These are phyloP conservation scores for Strobilomyces confusus DNA, from an alignment of 768 basidiomycete genomes.

Conservation along the genomic window DNA sequence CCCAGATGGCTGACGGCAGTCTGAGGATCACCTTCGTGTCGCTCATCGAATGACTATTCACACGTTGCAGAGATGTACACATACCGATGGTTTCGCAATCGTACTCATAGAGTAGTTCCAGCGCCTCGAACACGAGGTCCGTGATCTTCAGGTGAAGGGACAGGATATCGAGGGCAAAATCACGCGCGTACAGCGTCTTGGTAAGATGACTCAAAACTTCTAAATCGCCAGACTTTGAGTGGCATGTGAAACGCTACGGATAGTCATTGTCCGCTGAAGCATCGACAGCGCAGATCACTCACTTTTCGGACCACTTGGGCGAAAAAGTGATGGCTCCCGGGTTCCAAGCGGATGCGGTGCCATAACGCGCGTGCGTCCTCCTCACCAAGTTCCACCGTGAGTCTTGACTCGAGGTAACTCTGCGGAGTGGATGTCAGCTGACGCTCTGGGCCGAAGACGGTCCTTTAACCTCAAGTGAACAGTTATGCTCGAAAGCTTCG, in stretches of 20 bases:
- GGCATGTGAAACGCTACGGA: conserved; percentile 54
- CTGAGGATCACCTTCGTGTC: conserved; percentile 69
- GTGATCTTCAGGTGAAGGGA: conserved; percentile 63
- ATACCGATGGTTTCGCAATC: conserved; percentile 79
- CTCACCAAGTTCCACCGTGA: conserved; percentile 46
- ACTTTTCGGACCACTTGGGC: conserved; percentile 58
- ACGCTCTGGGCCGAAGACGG: neutral
- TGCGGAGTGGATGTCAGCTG: conserved; percentile 10
- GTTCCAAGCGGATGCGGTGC: conserved; percentile 50
- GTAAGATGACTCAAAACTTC: conserved; percentile 71
- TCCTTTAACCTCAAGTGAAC: conserved; percentile 51
- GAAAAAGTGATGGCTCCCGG: conserved; percentile 53
- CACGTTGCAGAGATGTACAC: conserved; percentile 23
- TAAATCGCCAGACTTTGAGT: conserved; percentile 53
- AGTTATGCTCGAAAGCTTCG: conserved; percentile 60
- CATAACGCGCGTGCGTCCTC: conserved; percentile 36
- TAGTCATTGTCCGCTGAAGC: neutral
- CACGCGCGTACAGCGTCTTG: conserved; percentile 56
- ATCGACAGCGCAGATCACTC: conserved; percentile 9
- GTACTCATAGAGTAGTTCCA: conserved; percentile 64
- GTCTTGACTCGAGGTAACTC: conserved; percentile 52
- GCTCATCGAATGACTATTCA: neutral
- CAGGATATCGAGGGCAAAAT: conserved; percentile 61
- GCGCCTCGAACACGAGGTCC: conserved; percentile 58
- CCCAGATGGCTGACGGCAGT: conserved; percentile 56